phyloP scores from a whole-genome alignment of 768 basidiomycete species.

The Cubamyces lactineus region DNA sequence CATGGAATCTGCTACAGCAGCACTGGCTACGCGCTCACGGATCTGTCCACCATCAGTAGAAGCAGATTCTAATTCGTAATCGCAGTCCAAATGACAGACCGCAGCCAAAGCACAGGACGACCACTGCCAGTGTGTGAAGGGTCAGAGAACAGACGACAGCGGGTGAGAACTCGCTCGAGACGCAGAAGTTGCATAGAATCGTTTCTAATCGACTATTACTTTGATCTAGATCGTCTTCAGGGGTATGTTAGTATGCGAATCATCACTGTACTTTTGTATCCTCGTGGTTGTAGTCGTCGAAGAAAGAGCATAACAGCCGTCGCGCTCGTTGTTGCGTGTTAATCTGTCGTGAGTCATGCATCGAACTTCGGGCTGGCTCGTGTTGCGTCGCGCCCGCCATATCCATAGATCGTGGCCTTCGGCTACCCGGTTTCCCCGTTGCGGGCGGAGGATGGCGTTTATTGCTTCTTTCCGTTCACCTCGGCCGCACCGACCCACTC shows the following conservation, averaged over 20 bases:
- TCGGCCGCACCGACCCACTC: constrained; percentile 51
- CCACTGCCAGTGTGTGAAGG: too few species aligned
- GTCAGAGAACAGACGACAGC: too few species aligned
- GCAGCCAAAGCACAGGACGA: too few species aligned
- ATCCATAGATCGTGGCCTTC: not conserved
- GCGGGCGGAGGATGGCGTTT: not conserved
- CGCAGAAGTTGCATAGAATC: too few species aligned
- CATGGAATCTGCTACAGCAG: too few species aligned
- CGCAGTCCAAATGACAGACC: too few species aligned
- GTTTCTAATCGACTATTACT: not conserved
- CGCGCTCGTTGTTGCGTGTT: not conserved
- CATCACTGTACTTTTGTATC: not conserved
- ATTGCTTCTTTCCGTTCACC: constrained; percentile 24
- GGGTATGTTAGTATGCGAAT: not conserved
- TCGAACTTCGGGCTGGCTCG: too few species aligned
- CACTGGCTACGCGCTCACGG: too few species aligned
- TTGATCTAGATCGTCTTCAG: not conserved
- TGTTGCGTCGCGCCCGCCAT: not conserved
- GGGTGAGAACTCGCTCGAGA: too few species aligned
- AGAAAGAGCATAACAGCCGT: too few species aligned
- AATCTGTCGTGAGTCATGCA: not conserved
- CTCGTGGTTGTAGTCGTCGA: not conserved
- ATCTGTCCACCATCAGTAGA: too few species aligned
- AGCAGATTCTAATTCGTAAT: too few species aligned
- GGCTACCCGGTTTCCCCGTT: not conserved